Percentiles rank a stretch among this genome's conserved stretches.
phyloP scores from a whole-genome alignment of 2,329 filamentous ascomycete species.

The Scedosporium dehoogii region DNA sequence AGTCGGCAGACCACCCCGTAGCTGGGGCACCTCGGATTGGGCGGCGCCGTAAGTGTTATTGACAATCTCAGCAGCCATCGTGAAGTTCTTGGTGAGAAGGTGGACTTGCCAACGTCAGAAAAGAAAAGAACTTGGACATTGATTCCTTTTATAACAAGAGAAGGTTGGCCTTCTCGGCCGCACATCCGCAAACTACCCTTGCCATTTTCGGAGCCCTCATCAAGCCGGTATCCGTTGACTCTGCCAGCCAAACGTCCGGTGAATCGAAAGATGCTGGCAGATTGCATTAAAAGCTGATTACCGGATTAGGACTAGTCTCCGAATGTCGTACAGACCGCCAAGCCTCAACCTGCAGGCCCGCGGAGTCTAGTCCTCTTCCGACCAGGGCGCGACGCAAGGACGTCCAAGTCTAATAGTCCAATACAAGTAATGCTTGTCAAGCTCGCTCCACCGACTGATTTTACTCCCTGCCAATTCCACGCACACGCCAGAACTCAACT shows the following conservation, averaged over 20 bases:
- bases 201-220: too few relatives aligned
- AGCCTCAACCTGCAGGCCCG: constrained; percentile 2
- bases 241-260: too few relatives aligned
- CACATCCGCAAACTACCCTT: too few relatives aligned
- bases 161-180: too few relatives aligned
- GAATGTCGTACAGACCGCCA: constrained; percentile 9
- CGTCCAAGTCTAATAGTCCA: not conserved
- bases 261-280: too few relatives aligned
- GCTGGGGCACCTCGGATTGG: not conserved
- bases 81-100: not conserved
- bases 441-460: not conserved
- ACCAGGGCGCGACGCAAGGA: constrained; percentile 4
- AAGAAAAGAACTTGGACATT: not conserved
- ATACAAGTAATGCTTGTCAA: not conserved
- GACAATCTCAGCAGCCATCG: not conserved
- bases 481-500: not conserved
- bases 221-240: too few relatives aligned
- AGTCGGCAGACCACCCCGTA: not conserved
- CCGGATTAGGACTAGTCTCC: constrained; percentile 23
- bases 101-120: not conserved
- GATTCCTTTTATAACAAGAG: not conserved
- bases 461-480: not conserved
- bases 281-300: not conserved
- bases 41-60: not conserved
- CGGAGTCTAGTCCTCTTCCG: constrained; percentile 22